Percentiles rank a stretch among this genome's conserved stretches.
Evolutionary conservation across 208 protist genomes (phyloP).

Genomic region (Trypanosoma melophagium): DNA sequence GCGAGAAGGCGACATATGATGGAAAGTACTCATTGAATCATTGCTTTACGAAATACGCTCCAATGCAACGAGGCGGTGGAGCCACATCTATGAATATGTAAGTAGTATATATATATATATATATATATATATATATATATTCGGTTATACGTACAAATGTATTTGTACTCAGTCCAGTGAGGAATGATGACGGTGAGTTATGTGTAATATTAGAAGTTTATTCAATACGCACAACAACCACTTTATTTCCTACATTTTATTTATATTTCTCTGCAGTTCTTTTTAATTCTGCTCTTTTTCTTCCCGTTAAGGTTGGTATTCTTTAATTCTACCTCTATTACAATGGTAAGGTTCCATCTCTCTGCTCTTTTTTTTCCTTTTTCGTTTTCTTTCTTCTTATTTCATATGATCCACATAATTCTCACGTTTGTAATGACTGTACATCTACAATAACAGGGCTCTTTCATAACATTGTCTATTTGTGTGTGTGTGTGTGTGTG

Average conservation of each 20-base stretch:
- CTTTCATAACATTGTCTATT: background rate
- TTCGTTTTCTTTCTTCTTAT: background rate
- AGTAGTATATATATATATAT: slow-evolving; percentile 12
- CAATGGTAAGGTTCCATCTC: too few species aligned
- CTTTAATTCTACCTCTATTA: too few species aligned
- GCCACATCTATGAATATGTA: slow-evolving; percentile 92
- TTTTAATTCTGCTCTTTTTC: too few species aligned
- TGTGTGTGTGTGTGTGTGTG: background rate
- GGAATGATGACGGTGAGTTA: too few species aligned
- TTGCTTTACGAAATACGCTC: slow-evolving; percentile 67
- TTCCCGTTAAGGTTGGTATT: too few species aligned
- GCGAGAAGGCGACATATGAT: slow-evolving; percentile 23
- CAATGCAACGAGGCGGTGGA: slow-evolving; percentile 36
- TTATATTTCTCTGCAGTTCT: too few species aligned
- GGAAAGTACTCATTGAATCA: slow-evolving; percentile 54
- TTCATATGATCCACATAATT: background rate
- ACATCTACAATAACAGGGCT: background rate
- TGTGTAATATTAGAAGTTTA: too few species aligned
- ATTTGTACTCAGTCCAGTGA: too few species aligned
- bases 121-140: slow-evolving; percentile 4
- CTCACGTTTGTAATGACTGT: background rate
- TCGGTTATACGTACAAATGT: too few species aligned
- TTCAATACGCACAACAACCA: too few species aligned
- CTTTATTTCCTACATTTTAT: too few species aligned
- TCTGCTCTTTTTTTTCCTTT: background rate